A percentile compares a stretch with the other conserved stretches of the same genome.
Conservation (phyloP, 169 alveolate species). For the Plasmodium vinckei region DNA sequence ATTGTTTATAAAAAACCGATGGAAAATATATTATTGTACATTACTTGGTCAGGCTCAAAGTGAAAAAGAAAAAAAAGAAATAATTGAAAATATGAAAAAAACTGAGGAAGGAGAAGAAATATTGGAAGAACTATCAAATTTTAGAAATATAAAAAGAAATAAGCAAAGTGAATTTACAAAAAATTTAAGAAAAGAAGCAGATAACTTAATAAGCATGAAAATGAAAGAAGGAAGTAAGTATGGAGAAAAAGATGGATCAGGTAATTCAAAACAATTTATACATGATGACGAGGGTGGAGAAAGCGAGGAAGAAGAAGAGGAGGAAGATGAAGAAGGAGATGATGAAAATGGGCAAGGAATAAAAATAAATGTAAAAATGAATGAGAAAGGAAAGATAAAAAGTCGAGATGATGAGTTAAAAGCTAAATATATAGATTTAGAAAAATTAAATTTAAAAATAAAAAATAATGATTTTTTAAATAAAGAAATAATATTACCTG, state of each 20-base stretch:
- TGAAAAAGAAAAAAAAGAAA: conserved; percentile 90
- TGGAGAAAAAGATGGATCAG: background rate
- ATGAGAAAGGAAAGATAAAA: background rate
- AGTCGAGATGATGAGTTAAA: conserved; percentile 43
- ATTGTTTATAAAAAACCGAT: conserved; percentile 88
- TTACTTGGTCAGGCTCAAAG: conserved; percentile 95
- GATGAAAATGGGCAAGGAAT: background rate
- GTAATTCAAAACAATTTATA: conserved; percentile 20
- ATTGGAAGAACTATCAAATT: conserved; percentile 87
- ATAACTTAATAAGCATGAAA: conserved; percentile 79
- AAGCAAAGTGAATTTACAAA: conserved; percentile 86
- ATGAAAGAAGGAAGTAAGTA: conserved; percentile 54
- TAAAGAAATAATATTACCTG: conserved; percentile 93
- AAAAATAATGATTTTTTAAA: conserved; percentile 79
- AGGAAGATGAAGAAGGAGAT: conserved; percentile 19
- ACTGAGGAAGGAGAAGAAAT: conserved; percentile 91
- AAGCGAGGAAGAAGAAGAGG: conserved; percentile 31
- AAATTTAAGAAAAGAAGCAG: conserved; percentile 88
- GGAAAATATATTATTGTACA: conserved; percentile 94
- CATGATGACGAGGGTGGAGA: conserved; percentile 40
- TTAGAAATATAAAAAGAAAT: conserved; percentile 79
- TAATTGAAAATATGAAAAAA: conserved; percentile 86
- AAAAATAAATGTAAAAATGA: background rate
- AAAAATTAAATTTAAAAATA: conserved; percentile 15
- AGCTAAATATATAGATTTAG: conserved; percentile 57